Percentiles rank a stretch among this genome's conserved stretches.
phyloP scores from a whole-genome alignment of 257 asterid species.

The Thymus quinquecostatus region DNA sequence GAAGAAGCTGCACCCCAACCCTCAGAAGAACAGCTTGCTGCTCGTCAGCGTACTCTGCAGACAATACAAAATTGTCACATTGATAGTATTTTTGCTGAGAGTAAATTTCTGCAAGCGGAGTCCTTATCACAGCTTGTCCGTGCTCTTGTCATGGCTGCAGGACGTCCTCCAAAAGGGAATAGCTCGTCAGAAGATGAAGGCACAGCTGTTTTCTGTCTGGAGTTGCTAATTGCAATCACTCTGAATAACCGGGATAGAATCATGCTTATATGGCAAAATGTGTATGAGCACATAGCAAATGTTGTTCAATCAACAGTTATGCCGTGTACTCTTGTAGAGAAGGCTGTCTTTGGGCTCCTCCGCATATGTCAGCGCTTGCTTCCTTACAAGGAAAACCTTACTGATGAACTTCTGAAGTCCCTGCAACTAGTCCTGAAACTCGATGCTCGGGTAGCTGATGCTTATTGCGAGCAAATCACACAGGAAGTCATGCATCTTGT shows the following conservation, averaged over 20 bases:
- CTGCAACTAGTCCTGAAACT: slow-evolving; percentile 85
- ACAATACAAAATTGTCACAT: slow-evolving; percentile 78
- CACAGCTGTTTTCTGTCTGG: slow-evolving; percentile 81
- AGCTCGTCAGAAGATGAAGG: slow-evolving; percentile 61
- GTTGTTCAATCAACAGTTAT: slow-evolving; percentile 77
- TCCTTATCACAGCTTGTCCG: slow-evolving; percentile 81
- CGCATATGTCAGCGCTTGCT: slow-evolving; percentile 90
- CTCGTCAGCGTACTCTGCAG: slow-evolving; percentile 72
- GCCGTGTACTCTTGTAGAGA: slow-evolving; percentile 93
- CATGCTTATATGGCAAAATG: slow-evolving; percentile 85
- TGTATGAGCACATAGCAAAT: slow-evolving; percentile 80
- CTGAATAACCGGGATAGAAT: slow-evolving; percentile 85
- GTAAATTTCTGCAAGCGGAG: slow-evolving; percentile 87
- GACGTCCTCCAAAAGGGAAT: slow-evolving; percentile 61
- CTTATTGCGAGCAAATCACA: slow-evolving; percentile 88
- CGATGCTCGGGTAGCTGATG: slow-evolving; percentile 96
- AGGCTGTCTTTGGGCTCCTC: slow-evolving; percentile 90
- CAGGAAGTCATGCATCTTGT: slow-evolving; percentile 90
- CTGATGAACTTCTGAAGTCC: slow-evolving; percentile 89
- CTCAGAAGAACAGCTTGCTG: slow-evolving; percentile 80
- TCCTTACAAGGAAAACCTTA: slow-evolving; percentile 88
- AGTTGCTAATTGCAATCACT: slow-evolving; percentile 78
- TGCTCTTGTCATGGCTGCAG: slow-evolving; percentile 73
- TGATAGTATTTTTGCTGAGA: slow-evolving; percentile 84
- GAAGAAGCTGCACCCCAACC: slow-evolving; percentile 85